phyloP scores from a whole-genome alignment of 441 rosid species.

The Adansonia rubrostipa region DNA sequence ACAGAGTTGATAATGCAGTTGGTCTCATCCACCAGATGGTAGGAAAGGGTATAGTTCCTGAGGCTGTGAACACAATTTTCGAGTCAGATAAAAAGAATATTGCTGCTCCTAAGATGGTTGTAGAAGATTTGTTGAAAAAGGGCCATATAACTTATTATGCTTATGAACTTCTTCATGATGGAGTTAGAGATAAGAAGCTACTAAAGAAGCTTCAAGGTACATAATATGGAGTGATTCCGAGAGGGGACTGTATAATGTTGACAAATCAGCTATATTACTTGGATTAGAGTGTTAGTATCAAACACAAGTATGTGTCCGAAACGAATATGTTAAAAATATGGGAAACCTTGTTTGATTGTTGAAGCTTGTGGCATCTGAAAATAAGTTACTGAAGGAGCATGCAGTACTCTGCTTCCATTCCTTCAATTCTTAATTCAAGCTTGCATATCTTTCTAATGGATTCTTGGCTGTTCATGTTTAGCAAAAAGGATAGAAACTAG shows the following conservation, averaged over 20 bases:
- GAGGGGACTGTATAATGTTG: constrained; percentile 21
- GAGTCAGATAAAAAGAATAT: constrained; percentile 77
- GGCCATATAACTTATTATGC: constrained; percentile 80
- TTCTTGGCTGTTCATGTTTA: background rate
- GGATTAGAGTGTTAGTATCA: too few species aligned
- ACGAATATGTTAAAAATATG: too few species aligned
- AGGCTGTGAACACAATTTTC: constrained; percentile 68
- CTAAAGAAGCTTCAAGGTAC: constrained; percentile 54
- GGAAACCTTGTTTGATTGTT: background rate
- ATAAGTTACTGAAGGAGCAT: background rate
- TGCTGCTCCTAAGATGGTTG: constrained; percentile 90
- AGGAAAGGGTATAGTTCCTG: constrained; percentile 72
- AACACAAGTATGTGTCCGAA: too few species aligned
- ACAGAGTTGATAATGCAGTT: constrained; percentile 74
- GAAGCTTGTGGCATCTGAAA: constrained; percentile 3
- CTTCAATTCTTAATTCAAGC: background rate
- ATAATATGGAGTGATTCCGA: constrained; percentile 23
- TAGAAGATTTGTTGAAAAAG: constrained; percentile 88
- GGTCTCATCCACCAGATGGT: constrained; percentile 76
- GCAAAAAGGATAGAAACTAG: background rate
- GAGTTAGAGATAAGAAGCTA: constrained; percentile 75
- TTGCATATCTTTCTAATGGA: background rate
- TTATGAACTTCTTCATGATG: constrained; percentile 86
- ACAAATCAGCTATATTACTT: background rate
- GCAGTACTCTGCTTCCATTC: background rate